These are phyloP conservation scores for Cryptococcus wingfieldii DNA, from an alignment of 1,284 basidiomycete genomes.

Conservation along the genomic window DNA sequence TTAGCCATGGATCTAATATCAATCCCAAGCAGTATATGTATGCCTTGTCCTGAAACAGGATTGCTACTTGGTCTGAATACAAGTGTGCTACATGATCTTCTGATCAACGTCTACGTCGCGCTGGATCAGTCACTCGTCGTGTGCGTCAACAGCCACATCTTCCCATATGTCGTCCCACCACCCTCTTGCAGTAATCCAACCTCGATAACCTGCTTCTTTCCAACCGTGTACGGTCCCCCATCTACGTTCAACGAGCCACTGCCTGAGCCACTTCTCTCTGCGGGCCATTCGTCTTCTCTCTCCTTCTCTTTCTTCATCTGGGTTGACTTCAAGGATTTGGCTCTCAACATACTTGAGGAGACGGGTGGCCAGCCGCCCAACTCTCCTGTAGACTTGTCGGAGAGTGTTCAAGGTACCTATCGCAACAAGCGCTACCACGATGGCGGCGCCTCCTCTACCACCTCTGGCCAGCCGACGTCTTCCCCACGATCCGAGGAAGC, in stretches of 20 bases:
- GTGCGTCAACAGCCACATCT: not conserved
- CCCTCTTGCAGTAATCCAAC: slow-evolving; percentile 4
- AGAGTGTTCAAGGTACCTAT: slow-evolving; percentile 38
- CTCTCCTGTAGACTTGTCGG: slow-evolving; percentile 28
- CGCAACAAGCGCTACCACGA: slow-evolving; percentile 34
- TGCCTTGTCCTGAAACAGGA: no score
- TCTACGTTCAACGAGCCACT: slow-evolving; percentile 13
- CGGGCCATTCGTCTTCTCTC: slow-evolving; percentile 15
- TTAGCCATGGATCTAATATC: no score
- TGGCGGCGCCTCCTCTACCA: slow-evolving; percentile 10
- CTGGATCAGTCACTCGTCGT: not conserved
- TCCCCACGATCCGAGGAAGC: slow-evolving; percentile 26
- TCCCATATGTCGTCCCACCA: not conserved
- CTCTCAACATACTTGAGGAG: slow-evolving; percentile 40
- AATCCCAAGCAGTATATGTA: no score
- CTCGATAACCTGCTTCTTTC: slow-evolving; percentile 19
- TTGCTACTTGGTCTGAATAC: no score
- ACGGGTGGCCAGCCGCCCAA: slow-evolving; percentile 20
- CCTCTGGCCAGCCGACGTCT: slow-evolving; percentile 9
- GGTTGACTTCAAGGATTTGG: slow-evolving; percentile 41
- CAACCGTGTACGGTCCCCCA: slow-evolving; percentile 11
- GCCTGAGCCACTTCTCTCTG: slow-evolving; percentile 15
- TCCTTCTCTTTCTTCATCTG: slow-evolving; percentile 19
- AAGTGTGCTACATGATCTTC: no score
- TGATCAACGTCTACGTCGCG: no score